Percentiles rank a stretch among this genome's conserved stretches.
These are phyloP conservation scores for Ceratocystiopsis brevicomis DNA, from an alignment of 2,329 filamentous ascomycete genomes.

Conservation along the genomic window DNA sequence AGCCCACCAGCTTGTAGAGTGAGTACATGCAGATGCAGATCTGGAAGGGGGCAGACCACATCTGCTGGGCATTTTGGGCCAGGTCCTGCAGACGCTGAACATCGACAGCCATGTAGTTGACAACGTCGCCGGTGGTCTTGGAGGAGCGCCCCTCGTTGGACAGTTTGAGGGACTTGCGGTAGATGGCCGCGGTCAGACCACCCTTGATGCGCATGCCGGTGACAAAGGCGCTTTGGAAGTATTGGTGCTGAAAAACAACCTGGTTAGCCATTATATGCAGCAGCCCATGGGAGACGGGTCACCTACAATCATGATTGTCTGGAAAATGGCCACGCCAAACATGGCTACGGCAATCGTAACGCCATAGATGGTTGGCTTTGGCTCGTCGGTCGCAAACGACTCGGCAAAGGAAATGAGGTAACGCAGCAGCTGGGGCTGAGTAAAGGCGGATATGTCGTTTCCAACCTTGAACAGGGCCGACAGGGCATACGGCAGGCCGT, in stretches of 20 bases:
- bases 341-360: constrained; percentile 77
- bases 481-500: constrained; percentile 65
- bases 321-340: constrained; percentile 71
- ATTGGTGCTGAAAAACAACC: constrained; percentile 47
- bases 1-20: constrained; percentile 82
- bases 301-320: constrained; percentile 58
- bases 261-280: not conserved
- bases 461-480: constrained; percentile 75
- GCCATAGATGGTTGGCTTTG: constrained; percentile 65
- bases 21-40: constrained; percentile 92
- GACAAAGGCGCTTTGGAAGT: constrained; percentile 88
- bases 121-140: constrained; percentile 92
- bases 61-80: constrained; percentile 83
- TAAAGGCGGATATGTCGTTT: constrained; percentile 71
- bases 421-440: constrained; percentile 77
- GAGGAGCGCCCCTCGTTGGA: constrained; percentile 80
- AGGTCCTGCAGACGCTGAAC: constrained; percentile 88
- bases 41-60: constrained; percentile 95
- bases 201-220: constrained; percentile 95
- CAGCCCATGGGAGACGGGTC: constrained; percentile 1
- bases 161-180: constrained; percentile 71
- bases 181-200: constrained; percentile 75
- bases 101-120: constrained; percentile 98
- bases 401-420: constrained; percentile 67
- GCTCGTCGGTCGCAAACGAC: constrained; percentile 47